Base-by-base conservation (phyloP, 306 rosid species). In the Vicia sativa region DNA sequence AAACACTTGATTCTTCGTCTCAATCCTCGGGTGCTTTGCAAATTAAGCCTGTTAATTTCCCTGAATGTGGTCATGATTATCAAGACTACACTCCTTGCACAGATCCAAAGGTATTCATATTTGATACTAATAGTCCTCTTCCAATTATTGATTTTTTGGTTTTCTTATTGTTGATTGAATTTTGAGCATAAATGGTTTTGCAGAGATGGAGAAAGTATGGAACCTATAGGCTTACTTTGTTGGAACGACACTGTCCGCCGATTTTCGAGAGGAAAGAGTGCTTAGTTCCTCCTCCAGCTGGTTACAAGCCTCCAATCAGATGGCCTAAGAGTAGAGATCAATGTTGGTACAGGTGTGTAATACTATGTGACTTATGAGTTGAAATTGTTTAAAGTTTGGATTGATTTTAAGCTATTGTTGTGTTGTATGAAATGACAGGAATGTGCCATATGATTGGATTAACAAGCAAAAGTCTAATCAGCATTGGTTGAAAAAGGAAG, bases 51-150 rank as follows among this genome's bases (percentile, higher is more conserved):
- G 39, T 78, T 38, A 38, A 11, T 50, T 90, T 88, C 76, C 82
- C 95, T 14, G 89, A 83, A 71, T 95, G 99, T 79, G 48, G 83
- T 78, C 43, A 3, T 3, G 90, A 90, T 16, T 85, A 74, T 70
- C 99, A 95, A 78, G 99, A 85, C 81, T 91, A 85, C 78, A 95
- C 99, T 49, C 99, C 99, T 10, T 95, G 99, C 91, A 95, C 97
- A 43, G 95, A 95, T 87, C 99, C 99, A 64, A 90, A 71, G 95
- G 99, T 95, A 88, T 25, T 67, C 3, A 5, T 15, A 29, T 28
- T 35, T 37, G 16, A 21, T 62, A 62, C 34, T 55, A 29, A 50
- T 67, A 25, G 25, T 6, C 9, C 38, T 34, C 9, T 34, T 34
- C 1, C n/a, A n/a, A n/a, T n/a, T n/a, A n/a, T n/a, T n/a, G n/a